Evolutionary conservation across 371 early-diverging fungal species (phyloP).

Genomic region (Circinella umbellata): DNA sequence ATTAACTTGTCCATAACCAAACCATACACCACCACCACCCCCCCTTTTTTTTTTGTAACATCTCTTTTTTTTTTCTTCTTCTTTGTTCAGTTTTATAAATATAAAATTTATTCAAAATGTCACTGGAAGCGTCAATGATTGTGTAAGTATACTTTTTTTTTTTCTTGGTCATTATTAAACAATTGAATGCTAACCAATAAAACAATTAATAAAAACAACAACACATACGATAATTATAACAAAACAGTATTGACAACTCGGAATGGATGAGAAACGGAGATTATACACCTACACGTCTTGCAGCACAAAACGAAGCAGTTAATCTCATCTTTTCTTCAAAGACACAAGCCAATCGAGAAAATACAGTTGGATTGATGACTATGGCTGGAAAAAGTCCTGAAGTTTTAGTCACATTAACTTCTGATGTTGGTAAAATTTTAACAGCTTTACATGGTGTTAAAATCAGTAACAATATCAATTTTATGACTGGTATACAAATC

Average conservation of each 20-base stretch:
- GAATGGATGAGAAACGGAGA: slow-evolving; percentile 99
- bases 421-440: slow-evolving; percentile 90
- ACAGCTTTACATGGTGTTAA: slow-evolving; percentile 84
- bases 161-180: neutral
- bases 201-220: slow-evolving; percentile 26
- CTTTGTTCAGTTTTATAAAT: neutral
- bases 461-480: slow-evolving; percentile 74
- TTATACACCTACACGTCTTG: slow-evolving; percentile 93
- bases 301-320: slow-evolving; percentile 96
- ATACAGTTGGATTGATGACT: slow-evolving; percentile 96
- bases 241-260: slow-evolving; percentile 93
- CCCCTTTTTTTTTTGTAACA: too few species aligned
- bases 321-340: slow-evolving; percentile 92
- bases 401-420: slow-evolving; percentile 91
- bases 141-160: slow-evolving; percentile 5
- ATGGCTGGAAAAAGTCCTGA: slow-evolving; percentile 97
- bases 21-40: too few species aligned
- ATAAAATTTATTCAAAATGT: slow-evolving; percentile 9
- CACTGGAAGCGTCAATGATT: slow-evolving; percentile 16
- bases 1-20: too few species aligned
- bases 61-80: too few species aligned
- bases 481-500: slow-evolving; percentile 91
- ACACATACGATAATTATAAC: slow-evolving; percentile 65
- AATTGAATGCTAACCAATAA: neutral
- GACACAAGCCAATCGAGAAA: slow-evolving; percentile 94